Evolutionary conservation across 2,329 filamentous ascomycete species (phyloP).

Genomic region (Talaromyces islandicus): DNA sequence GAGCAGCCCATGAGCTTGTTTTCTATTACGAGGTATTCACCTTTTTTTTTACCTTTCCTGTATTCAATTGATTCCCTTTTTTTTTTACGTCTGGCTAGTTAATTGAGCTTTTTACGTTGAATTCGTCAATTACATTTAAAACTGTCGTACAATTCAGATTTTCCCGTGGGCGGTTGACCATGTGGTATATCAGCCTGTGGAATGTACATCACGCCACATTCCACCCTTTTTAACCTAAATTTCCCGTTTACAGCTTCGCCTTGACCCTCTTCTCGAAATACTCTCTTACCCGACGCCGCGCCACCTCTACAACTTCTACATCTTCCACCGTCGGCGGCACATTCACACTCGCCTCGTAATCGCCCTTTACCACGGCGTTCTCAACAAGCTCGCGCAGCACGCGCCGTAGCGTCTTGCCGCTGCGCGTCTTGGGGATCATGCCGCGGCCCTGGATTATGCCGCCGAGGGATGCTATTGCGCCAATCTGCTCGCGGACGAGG

Average conservation of each 20-base stretch:
- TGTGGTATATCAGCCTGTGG: not conserved
- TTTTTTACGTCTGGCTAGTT: not conserved
- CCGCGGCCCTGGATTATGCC: slow-evolving; percentile 78
- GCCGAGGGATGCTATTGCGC: slow-evolving; percentile 77
- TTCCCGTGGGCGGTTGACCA: not conserved
- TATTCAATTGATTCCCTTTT: slow-evolving; percentile 5
- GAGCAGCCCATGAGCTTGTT: not conserved
- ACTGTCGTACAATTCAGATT: slow-evolving; percentile 34
- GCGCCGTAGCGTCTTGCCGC: slow-evolving; percentile 82
- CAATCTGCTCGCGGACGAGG: slow-evolving; percentile 73
- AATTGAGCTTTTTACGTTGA: not conserved
- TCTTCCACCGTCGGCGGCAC: slow-evolving; percentile 87
- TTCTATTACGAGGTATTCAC: not conserved
- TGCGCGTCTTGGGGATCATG: slow-evolving; percentile 87
- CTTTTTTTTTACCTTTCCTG: not conserved
- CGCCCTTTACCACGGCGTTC: slow-evolving; percentile 63
- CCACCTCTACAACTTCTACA: slow-evolving; percentile 64
- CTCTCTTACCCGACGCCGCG: slow-evolving; percentile 62
- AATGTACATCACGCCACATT: not conserved
- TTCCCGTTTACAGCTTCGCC: slow-evolving; percentile 44
- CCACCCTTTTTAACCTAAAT: not conserved
- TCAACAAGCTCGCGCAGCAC: slow-evolving; percentile 80
- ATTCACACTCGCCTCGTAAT: slow-evolving; percentile 65
- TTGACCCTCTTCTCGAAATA: slow-evolving; percentile 59
- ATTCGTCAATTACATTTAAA: not conserved